These are phyloP conservation scores for Letharia lupina DNA, from an alignment of 495 filamentous ascomycete species.

Conservation along the genomic window DNA sequence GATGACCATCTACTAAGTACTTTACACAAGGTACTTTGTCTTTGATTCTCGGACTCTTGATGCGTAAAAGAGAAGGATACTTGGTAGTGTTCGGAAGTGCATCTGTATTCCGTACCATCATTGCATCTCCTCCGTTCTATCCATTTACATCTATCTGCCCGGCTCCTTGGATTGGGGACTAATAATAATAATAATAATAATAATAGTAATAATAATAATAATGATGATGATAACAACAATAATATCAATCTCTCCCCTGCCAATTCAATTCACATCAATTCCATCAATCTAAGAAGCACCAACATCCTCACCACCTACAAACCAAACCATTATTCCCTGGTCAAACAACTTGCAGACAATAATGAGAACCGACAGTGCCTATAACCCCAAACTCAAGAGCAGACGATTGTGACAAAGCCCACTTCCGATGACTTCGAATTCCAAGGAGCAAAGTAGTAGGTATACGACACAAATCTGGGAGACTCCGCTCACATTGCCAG, in stretches of 20 bases:
- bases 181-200: too few relatives aligned
- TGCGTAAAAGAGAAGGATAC: background rate
- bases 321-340: background rate
- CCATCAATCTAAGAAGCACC: background rate
- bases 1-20: too few relatives aligned
- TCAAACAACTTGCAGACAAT: background rate
- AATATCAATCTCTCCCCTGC: background rate
- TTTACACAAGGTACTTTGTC: too few relatives aligned
- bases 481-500: slow-evolving; percentile 1
- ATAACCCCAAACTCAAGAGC: slow-evolving; percentile 17
- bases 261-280: background rate
- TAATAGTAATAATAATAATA: too few relatives aligned
- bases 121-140: too few relatives aligned
- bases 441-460: slow-evolving; percentile 2
- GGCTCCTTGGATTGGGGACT: too few relatives aligned
- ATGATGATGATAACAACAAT: background rate
- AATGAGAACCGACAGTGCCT: background rate
- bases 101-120: too few relatives aligned
- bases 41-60: background rate
- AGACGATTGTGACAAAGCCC: slow-evolving; percentile 22
- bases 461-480: background rate
- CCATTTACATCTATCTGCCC: too few relatives aligned
- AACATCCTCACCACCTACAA: background rate
- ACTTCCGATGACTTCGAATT: slow-evolving; percentile 19
- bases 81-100: too few relatives aligned